Percentiles rank a stretch among this genome's conserved stretches.
Evolutionary conservation across 352 stramenopile genomes (phyloP).

Genomic region (Phytophthora hybrid): DNA sequence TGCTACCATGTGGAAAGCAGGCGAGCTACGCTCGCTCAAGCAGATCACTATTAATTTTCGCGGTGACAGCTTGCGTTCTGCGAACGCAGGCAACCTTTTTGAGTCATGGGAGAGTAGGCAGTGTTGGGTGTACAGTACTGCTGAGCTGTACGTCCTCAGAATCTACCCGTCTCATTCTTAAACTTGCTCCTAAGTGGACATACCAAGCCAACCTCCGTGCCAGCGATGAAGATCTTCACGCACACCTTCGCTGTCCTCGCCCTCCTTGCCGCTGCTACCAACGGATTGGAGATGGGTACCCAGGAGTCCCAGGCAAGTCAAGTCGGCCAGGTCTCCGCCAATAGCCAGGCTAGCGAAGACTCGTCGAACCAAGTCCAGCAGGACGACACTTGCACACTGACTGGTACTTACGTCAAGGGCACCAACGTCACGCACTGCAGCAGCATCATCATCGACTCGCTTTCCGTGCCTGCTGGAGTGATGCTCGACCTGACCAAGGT

Average conservation of each 20-base stretch:
- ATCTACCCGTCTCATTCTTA: constrained; percentile 17
- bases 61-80: no score
- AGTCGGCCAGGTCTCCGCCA: constrained; percentile 17
- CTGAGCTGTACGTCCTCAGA: constrained; percentile 12
- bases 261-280: constrained; percentile 6
- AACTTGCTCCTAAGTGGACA: constrained; percentile 15
- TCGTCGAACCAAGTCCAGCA: constrained; percentile 23
- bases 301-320: constrained; percentile 18
- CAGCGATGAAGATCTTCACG: constrained; percentile 22
- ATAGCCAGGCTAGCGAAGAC: constrained; percentile 9
- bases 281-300: constrained; percentile 15
- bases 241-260: constrained; percentile 8
- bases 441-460: constrained; percentile 34
- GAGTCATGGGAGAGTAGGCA: not conserved
- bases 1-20: no score
- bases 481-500: constrained; percentile 45
- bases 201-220: not conserved
- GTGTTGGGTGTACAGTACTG: not conserved
- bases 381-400: constrained; percentile 33
- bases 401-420: constrained; percentile 39
- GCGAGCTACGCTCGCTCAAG: no score
- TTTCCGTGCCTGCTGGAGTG: constrained; percentile 42
- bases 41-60: no score
- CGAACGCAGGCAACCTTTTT: no score
- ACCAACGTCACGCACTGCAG: constrained; percentile 34